These are phyloP conservation scores for Liquidambar formosana DNA, from an alignment of 164 flowering plant species.

Conservation along the genomic window DNA sequence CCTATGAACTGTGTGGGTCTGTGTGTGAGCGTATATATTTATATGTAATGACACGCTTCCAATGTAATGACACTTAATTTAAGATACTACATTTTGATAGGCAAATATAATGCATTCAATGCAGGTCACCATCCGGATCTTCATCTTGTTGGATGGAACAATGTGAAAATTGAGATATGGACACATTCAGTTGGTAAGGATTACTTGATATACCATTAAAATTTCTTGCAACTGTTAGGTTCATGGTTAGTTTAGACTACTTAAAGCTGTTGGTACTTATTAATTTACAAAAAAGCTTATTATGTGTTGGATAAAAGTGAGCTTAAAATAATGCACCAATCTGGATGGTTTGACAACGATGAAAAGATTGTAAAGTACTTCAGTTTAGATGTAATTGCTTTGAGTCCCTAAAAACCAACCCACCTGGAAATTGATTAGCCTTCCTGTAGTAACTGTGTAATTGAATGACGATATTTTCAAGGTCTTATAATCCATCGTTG, in stretches of 20 bases:
- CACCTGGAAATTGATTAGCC: no score
- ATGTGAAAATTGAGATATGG: slow-evolving; percentile 84
- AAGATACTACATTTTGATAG: neutral
- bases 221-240: slow-evolving; percentile 2
- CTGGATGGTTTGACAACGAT: no score
- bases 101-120: slow-evolving; percentile 12
- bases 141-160: slow-evolving; percentile 96
- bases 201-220: neutral
- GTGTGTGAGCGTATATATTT: neutral
- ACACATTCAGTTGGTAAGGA: slow-evolving; percentile 88
- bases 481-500: no score
- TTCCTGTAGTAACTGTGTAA: no score
- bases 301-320: neutral
- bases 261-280: neutral
- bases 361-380: no score
- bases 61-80: neutral
- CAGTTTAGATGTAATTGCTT: no score
- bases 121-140: slow-evolving; percentile 98
- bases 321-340: no score
- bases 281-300: neutral
- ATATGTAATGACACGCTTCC: neutral
- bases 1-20: no score
- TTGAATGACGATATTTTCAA: no score
- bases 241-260: neutral
- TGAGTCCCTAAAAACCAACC: no score